Evolutionary conservation across 164 flowering plant genomes (phyloP).

Genomic region (Aristolochia californica): DNA sequence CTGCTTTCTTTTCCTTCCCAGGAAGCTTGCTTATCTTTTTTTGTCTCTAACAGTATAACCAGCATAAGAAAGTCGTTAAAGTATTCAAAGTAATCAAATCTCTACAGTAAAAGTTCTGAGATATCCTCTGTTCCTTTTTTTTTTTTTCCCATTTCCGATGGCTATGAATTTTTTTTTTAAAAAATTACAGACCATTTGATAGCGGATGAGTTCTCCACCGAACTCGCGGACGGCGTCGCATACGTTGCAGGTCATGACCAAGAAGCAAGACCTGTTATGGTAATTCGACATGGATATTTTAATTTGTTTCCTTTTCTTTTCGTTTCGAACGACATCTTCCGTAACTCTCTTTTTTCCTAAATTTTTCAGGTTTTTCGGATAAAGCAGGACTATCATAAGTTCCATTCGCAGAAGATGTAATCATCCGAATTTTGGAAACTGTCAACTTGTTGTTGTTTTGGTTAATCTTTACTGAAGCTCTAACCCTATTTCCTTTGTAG

Average conservation of each 20-base stretch:
- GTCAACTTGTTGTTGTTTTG: background rate
- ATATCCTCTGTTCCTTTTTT: background rate
- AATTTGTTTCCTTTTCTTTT: background rate
- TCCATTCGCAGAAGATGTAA: constrained; percentile 85
- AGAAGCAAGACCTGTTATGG: constrained; percentile 79
- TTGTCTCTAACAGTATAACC: constrained; percentile 8
- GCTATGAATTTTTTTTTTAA: background rate
- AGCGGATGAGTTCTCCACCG: constrained; percentile 94
- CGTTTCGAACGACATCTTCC: background rate
- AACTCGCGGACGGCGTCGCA: constrained; percentile 89
- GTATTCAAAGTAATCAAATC: constrained; percentile 3
- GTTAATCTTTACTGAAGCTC: background rate
- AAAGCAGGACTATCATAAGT: constrained; percentile 93
- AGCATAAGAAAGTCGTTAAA: constrained; percentile 13
- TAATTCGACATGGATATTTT: constrained; percentile 18
- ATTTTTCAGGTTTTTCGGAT: constrained; percentile 70
- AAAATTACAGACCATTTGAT: constrained; percentile 52
- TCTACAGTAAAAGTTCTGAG: constrained; percentile 1
- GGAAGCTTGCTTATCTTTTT: constrained; percentile 25
- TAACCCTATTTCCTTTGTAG: constrained; percentile 19
- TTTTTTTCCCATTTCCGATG: background rate
- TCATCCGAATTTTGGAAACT: constrained; percentile 8
- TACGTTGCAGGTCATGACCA: constrained; percentile 87
- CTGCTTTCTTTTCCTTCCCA: constrained; percentile 5
- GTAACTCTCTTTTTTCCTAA: constrained; percentile 2